Conservation (phyloP, 192 early-diverging fungal species). For the Backusella mclennaniae region DNA sequence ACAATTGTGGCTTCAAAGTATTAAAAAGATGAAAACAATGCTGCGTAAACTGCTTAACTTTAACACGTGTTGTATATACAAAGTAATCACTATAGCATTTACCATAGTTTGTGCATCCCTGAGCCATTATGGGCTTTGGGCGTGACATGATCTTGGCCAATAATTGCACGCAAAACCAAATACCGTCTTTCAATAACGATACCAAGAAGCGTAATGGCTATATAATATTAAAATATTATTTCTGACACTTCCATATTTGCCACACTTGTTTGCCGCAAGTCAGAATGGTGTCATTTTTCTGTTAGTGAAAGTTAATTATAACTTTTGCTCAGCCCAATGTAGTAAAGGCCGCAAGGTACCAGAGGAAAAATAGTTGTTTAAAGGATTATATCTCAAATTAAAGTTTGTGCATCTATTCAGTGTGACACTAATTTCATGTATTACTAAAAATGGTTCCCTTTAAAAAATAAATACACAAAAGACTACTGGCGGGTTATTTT, state of each 20-base stretch:
- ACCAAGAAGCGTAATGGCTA: background rate
- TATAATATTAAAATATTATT: background rate
- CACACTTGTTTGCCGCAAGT: background rate
- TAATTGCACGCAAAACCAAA: background rate
- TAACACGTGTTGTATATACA: background rate
- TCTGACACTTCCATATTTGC: background rate
- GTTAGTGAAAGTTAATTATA: conserved; percentile 5
- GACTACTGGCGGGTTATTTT: background rate
- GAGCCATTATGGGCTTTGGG: background rate
- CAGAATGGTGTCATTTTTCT: background rate
- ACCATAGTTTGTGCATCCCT: background rate
- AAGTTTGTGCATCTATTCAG: background rate
- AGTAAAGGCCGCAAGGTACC: background rate
- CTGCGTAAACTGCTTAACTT: background rate
- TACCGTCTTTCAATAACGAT: background rate
- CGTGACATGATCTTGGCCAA: background rate
- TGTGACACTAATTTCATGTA: background rate
- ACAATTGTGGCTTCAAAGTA: background rate
- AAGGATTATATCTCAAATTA: background rate
- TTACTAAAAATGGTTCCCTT: background rate
- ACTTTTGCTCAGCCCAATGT: background rate
- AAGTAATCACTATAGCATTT: background rate
- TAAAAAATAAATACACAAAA: background rate
- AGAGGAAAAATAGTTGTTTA: background rate
- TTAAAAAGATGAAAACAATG: background rate